These are phyloP conservation scores for Begonia masoniana DNA, from an alignment of 306 rosid species.

Conservation along the genomic window DNA sequence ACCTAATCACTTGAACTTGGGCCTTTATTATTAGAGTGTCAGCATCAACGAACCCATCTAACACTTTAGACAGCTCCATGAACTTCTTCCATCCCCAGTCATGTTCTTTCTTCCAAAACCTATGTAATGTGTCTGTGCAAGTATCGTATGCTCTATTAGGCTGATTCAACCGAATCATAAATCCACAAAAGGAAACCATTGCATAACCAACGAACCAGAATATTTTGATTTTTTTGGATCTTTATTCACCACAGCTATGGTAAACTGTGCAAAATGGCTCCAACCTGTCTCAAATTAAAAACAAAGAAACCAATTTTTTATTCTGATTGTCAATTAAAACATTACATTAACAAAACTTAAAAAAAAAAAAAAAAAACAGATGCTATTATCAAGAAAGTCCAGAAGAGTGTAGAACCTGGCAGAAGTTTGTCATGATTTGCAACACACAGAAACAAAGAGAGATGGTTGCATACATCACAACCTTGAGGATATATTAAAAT, in stretches of 20 bases:
- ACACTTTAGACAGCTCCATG: constrained; percentile 93
- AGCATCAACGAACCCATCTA: constrained; percentile 88
- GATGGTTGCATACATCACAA: constrained; percentile 96
- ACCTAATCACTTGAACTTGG: constrained; percentile 99
- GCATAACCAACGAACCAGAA: constrained; percentile 59
- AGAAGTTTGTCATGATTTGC: constrained; percentile 99
- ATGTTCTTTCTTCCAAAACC: constrained; percentile 99
- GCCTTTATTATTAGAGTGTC: constrained; percentile 95
- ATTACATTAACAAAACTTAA: constrained; percentile 11
- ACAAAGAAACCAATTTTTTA: neutral
- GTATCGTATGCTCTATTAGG: constrained; percentile 9
- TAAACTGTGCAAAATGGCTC: constrained; percentile 98
- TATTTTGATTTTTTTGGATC: constrained; percentile 90
- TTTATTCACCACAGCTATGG: constrained; percentile 93
- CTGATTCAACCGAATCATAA: constrained; percentile 7
- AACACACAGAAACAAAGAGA: constrained; percentile 90
- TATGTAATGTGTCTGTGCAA: constrained; percentile 85
- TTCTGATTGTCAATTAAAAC: too few relatives aligned
- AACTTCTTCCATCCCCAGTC: constrained; percentile 99
- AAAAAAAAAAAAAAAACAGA: constrained; percentile 7
- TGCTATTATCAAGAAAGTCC: constrained; percentile 7
- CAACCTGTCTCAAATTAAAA: constrained; percentile 43
- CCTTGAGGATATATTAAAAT: constrained; percentile 97
- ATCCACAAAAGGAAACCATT: constrained; percentile 8
- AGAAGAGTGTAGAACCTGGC: constrained; percentile 48